Evolutionary conservation across 2,329 filamentous ascomycete species (phyloP).

Genomic region (Penicillium glabrum): DNA sequence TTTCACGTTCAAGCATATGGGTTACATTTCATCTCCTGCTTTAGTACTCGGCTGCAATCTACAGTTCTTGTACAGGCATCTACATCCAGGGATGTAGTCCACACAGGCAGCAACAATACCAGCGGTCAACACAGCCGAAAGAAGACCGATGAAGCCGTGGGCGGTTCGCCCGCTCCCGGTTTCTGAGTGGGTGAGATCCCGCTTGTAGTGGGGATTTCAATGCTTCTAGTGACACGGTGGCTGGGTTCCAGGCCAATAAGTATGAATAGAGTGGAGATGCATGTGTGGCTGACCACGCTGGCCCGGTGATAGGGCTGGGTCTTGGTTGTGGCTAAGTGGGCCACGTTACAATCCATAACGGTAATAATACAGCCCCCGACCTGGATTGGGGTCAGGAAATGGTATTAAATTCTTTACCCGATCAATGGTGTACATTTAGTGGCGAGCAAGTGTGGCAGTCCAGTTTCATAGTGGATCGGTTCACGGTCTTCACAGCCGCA

Average conservation of each 20-base stretch:
- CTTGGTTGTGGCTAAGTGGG: conserved; percentile 9
- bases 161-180: neutral
- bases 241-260: conserved; percentile 10
- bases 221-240: conserved; percentile 7
- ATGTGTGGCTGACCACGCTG: conserved; percentile 18
- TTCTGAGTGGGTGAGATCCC: conserved; percentile 2
- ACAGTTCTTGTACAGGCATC: neutral
- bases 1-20: neutral
- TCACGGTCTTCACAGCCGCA: neutral
- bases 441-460: neutral
- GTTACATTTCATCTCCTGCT: neutral
- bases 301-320: conserved; percentile 17
- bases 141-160: neutral
- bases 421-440: neutral
- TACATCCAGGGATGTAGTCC: neutral
- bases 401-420: neutral
- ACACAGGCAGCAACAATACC: conserved; percentile 24
- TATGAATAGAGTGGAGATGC: neutral
- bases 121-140: conserved; percentile 16
- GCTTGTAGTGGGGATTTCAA: neutral
- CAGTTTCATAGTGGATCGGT: neutral
- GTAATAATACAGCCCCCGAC: neutral
- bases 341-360: neutral
- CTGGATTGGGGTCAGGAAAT: neutral
- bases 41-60: no score